phyloP scores from a whole-genome alignment of 2,329 filamentous ascomycete genomes.

The Emydomyces testavorans region DNA sequence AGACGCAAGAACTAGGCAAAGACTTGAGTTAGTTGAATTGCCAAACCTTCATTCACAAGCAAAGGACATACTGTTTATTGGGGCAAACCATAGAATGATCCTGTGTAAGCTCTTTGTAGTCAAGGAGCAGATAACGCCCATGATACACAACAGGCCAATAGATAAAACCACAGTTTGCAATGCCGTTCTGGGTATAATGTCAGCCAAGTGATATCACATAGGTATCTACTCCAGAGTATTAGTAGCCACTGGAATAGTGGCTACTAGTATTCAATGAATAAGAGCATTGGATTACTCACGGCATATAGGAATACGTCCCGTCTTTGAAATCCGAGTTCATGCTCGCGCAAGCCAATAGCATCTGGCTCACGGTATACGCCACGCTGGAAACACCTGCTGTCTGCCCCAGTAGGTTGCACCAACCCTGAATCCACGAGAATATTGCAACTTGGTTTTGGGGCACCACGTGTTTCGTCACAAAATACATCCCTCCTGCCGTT shows the following conservation, averaged over 20 bases:
- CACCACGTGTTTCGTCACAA: constrained; percentile 55
- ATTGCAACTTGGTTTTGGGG: constrained; percentile 49
- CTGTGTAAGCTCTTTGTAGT: constrained; percentile 49
- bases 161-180: constrained; percentile 49
- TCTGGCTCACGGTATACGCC: constrained; percentile 52
- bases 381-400: constrained; percentile 52
- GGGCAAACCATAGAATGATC: constrained; percentile 54
- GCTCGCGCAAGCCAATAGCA: constrained; percentile 50
- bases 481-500: constrained; percentile 58
- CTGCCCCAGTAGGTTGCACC: constrained; percentile 55
- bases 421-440: constrained; percentile 56
- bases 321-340: constrained; percentile 48
- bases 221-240: too few species aligned
- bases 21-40: neutral
- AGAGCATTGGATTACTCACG: constrained; percentile 36
- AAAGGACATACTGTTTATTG: constrained; percentile 46
- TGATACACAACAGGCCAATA: constrained; percentile 44
- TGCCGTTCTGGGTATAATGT: constrained; percentile 37
- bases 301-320: constrained; percentile 43
- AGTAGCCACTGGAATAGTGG: neutral
- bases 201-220: constrained; percentile 8
- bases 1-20: constrained; percentile 43
- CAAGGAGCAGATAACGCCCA: constrained; percentile 51
- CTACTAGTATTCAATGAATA: neutral
- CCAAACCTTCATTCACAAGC: neutral